Conservation (phyloP, 192 early-diverging fungal species). For the Podila epicladia region DNA sequence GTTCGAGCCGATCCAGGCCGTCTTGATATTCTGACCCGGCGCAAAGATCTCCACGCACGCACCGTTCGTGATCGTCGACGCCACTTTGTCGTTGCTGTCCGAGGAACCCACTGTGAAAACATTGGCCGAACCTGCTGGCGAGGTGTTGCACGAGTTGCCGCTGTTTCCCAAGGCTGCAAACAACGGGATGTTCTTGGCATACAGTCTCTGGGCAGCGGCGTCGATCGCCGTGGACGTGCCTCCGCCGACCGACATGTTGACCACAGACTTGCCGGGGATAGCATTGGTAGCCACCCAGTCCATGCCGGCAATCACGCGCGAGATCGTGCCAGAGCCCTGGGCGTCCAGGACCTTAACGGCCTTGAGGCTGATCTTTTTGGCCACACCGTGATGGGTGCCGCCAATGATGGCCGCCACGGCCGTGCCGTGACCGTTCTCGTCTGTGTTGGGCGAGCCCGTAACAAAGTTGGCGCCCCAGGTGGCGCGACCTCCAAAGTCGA, state of each 20-base stretch:
- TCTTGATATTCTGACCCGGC: conserved; percentile 64
- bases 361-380: conserved; percentile 65
- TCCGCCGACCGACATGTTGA: conserved; percentile 74
- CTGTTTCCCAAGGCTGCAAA: conserved; percentile 69
- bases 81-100: conserved; percentile 46
- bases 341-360: conserved; percentile 69
- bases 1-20: conserved; percentile 38
- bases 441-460: conserved; percentile 25
- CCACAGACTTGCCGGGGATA: conserved; percentile 33
- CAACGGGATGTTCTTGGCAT: conserved; percentile 52
- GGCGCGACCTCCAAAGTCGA: conserved; percentile 64
- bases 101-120: conserved; percentile 59
- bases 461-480: conserved; percentile 51
- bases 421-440: conserved; percentile 66
- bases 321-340: conserved; percentile 58
- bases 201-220: conserved; percentile 39
- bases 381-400: conserved; percentile 67
- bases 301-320: conserved; percentile 63
- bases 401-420: conserved; percentile 66
- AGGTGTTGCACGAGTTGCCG: conserved; percentile 63
- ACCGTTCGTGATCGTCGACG: conserved; percentile 61
- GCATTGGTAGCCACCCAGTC: conserved; percentile 45
- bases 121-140: conserved; percentile 56
- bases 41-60: conserved; percentile 68
- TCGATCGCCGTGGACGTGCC: conserved; percentile 54